These are phyloP conservation scores for Wilcoxina mikolae DNA, from an alignment of 495 filamentous ascomycete species.

Conservation along the genomic window DNA sequence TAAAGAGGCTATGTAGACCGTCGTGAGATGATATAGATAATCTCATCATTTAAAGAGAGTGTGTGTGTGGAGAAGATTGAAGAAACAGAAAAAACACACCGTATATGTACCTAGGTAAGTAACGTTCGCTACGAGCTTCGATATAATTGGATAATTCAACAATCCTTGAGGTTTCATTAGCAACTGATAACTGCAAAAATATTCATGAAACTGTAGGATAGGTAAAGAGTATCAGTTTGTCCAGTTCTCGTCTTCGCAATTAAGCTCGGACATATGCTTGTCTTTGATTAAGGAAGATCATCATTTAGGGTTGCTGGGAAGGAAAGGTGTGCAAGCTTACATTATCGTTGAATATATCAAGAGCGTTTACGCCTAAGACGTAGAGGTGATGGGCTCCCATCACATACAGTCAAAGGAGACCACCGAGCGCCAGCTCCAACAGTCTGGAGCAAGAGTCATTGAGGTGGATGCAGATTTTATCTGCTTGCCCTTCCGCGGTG, in stretches of 20 bases:
- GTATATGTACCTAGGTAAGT: not conserved
- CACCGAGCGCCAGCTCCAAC: too few relatives aligned
- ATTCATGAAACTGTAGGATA: conserved; percentile 3
- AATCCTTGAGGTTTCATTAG: conserved; percentile 17
- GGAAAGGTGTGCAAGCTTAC: conserved; percentile 12
- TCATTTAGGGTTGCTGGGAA: conserved; percentile 34
- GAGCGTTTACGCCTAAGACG: too few relatives aligned
- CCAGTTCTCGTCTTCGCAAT: conserved; percentile 48
- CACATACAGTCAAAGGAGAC: too few relatives aligned
- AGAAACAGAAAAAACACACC: not conserved
- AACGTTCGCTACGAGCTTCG: not conserved
- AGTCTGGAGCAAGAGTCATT: too few relatives aligned
- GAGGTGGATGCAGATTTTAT: too few relatives aligned
- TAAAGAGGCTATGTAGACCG: conserved; percentile 82
- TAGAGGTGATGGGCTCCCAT: too few relatives aligned
- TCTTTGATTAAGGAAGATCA: conserved; percentile 52
- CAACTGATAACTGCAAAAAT: conserved; percentile 4
- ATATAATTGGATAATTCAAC: not conserved
- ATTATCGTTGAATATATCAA: too few relatives aligned
- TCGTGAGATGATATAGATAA: conserved; percentile 67
- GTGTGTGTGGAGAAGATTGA: not conserved
- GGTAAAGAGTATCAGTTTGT: conserved; percentile 28
- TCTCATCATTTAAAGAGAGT: conserved; percentile 50
- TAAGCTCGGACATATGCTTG: conserved; percentile 82
- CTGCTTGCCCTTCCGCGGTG: too few relatives aligned